Conservation (phyloP, 2,329 filamentous ascomycete genomes). For the Beauveria sp. region DNA sequence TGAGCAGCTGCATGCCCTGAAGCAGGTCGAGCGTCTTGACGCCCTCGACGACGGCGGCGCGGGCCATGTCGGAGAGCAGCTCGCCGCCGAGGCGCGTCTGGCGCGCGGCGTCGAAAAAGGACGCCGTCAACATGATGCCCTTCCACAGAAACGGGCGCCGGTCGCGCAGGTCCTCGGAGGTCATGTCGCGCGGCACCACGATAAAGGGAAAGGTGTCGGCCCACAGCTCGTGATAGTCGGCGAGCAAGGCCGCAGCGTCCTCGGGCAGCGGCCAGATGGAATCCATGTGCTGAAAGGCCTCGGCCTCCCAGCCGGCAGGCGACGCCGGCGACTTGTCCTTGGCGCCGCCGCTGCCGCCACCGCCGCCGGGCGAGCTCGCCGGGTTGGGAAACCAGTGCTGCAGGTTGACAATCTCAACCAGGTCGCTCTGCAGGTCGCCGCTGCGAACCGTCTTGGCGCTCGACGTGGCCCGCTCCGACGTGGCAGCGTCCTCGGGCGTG, state of each 20-base stretch:
- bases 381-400: slow-evolving; percentile 29
- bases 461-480: slow-evolving; percentile 3
- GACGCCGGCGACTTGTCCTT: not conserved
- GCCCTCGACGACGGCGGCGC: slow-evolving; percentile 33
- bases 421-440: slow-evolving; percentile 5
- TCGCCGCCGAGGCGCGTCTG: slow-evolving; percentile 37
- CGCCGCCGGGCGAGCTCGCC: not conserved
- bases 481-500: slow-evolving; percentile 6
- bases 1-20: slow-evolving; percentile 36
- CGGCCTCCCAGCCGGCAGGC: slow-evolving; percentile 15
- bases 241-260: slow-evolving; percentile 34
- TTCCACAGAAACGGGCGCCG: slow-evolving; percentile 41
- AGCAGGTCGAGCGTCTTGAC: slow-evolving; percentile 38
- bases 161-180: slow-evolving; percentile 28
- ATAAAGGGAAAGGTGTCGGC: slow-evolving; percentile 38
- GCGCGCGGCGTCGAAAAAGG: slow-evolving; percentile 34
- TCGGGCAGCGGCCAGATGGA: slow-evolving; percentile 33
- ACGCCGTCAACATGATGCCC: slow-evolving; percentile 37
- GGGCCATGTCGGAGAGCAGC: slow-evolving; percentile 35
- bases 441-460: slow-evolving; percentile 6
- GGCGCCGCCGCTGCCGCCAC: not conserved
- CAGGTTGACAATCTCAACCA: slow-evolving; percentile 19
- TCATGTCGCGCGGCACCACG: slow-evolving; percentile 29
- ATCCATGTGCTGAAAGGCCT: slow-evolving; percentile 18
- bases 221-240: slow-evolving; percentile 26